A percentile compares a stretch with the other conserved stretches of the same genome.
These are phyloP conservation scores for Clausena lansium DNA, from an alignment of 345 rosid species.

Conservation along the genomic window DNA sequence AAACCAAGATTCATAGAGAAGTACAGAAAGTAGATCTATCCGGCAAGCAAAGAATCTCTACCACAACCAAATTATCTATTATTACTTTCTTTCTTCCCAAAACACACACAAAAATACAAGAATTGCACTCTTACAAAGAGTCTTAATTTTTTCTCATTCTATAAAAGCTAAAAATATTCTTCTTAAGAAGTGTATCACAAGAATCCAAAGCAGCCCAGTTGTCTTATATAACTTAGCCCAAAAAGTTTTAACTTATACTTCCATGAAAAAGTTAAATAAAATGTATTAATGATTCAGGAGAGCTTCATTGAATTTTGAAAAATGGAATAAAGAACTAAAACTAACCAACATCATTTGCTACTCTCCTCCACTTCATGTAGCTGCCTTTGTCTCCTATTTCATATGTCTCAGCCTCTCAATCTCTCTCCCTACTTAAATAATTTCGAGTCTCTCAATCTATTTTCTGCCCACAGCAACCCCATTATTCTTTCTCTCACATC, in stretches of 20 bases:
- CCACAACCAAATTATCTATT: not conserved
- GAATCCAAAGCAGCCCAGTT: not conserved
- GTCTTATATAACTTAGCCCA: not conserved
- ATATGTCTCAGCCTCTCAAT: not conserved
- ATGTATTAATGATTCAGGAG: not conserved
- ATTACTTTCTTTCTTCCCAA: not conserved
- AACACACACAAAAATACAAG: not conserved
- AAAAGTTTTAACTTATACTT: not conserved
- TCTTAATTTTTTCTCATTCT: not conserved
- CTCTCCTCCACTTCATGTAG: not conserved
- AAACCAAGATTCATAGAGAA: not conserved
- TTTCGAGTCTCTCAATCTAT: not conserved
- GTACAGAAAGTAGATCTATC: not conserved
- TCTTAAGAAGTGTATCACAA: not conserved
- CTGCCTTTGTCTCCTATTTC: not conserved
- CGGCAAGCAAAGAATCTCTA: not conserved
- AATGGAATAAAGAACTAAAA: not conserved
- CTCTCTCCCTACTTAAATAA: not conserved
- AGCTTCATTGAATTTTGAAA: not conserved
- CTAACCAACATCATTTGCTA: not conserved
- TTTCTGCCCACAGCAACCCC: not conserved
- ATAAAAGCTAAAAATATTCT: not conserved
- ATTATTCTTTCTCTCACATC: not conserved
- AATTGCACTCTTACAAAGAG: not conserved
- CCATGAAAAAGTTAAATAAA: not conserved